Conservation (phyloP, 306 rosid genomes). For the Dalbergia oliveri region DNA sequence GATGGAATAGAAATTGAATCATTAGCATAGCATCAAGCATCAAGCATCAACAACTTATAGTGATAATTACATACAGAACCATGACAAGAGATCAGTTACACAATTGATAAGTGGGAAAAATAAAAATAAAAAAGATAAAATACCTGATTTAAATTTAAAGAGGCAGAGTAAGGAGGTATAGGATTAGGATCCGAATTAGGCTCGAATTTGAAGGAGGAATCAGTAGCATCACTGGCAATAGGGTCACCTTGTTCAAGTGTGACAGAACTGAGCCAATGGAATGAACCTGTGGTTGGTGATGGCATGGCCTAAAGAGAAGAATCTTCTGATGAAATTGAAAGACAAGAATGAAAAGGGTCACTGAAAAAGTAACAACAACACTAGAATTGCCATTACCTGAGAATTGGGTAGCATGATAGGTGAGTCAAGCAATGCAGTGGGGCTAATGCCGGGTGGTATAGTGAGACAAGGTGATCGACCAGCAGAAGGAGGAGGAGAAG, state of each 20-base stretch:
- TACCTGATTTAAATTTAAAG: constrained; percentile 66
- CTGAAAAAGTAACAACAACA: neutral
- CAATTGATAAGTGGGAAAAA: neutral
- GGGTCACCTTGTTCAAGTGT: constrained; percentile 44
- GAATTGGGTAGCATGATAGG: constrained; percentile 79
- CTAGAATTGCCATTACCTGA: constrained; percentile 50
- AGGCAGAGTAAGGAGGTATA: constrained; percentile 43
- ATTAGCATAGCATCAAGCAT: neutral
- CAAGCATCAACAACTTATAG: neutral
- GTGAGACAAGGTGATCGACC: constrained; percentile 65
- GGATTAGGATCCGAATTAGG: constrained; percentile 41
- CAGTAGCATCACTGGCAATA: constrained; percentile 41
- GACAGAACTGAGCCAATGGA: constrained; percentile 44
- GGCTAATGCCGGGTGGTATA: constrained; percentile 77
- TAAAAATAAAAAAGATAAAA: too few species aligned
- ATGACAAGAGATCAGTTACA: neutral
- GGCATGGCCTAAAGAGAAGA: constrained; percentile 60
- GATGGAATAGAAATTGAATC: neutral
- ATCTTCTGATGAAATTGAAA: neutral
- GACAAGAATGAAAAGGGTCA: neutral
- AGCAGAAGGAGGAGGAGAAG: constrained; percentile 48
- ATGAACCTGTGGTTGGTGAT: constrained; percentile 88
- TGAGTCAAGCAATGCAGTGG: constrained; percentile 79
- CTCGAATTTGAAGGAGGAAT: constrained; percentile 47
- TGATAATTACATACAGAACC: neutral